Conservation (phyloP, 176 grass and related monocot species). For the Aegilops tauschii region DNA sequence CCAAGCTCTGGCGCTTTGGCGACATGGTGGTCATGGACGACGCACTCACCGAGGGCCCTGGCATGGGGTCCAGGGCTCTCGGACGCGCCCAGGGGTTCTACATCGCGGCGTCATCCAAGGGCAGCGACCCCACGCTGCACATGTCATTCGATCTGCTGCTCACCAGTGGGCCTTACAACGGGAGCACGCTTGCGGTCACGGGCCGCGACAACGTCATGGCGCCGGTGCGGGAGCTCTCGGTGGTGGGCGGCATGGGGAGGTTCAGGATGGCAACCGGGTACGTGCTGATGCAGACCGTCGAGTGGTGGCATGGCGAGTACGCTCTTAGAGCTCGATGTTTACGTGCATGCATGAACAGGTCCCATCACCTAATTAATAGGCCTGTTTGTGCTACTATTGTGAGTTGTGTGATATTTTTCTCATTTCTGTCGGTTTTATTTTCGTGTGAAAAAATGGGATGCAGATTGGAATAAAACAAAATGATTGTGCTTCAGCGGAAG, state of each 20-base stretch:
- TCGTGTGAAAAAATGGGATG: no score
- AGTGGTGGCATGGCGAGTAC: not conserved
- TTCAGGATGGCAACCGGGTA: slow-evolving; percentile 33
- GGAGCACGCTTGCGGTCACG: not conserved
- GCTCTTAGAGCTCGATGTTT: not conserved
- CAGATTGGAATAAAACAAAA: no score
- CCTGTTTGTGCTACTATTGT: no score
- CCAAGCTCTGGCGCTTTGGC: not conserved
- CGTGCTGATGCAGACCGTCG: not conserved
- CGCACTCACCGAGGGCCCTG: not conserved
- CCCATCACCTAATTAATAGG: no score
- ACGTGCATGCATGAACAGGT: not conserved
- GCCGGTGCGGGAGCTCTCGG: slow-evolving; percentile 29
- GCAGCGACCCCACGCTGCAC: not conserved
- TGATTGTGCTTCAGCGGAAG: no score
- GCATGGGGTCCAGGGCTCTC: not conserved
- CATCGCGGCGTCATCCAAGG: not conserved
- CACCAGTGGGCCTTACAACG: not conserved
- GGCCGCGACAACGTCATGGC: not conserved
- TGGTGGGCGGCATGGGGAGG: slow-evolving; percentile 36
- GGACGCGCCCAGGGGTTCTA: not conserved
- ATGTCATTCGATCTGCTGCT: not conserved
- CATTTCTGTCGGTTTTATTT: no score
- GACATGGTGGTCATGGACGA: not conserved
- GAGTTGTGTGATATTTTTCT: no score